Base-by-base conservation (phyloP, 179 eudicot genomes). In the Drosera spatulata region DNA sequence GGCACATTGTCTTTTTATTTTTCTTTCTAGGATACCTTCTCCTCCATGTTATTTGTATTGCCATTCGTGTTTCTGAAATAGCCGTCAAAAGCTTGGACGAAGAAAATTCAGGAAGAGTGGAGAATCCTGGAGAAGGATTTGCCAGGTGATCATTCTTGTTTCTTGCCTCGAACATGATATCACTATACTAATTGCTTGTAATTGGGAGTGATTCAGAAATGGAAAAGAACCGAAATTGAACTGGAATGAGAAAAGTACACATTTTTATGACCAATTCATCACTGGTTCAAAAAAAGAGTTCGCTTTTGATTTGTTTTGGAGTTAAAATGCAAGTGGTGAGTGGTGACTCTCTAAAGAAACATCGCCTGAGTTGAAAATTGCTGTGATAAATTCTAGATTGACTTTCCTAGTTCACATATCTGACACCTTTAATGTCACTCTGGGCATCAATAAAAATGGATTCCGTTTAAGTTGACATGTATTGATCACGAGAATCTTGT, bases 61-160 rank as follows among this genome's bases (percentile, higher is more conserved):
- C 13, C 39, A 2, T 61, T 39, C 66, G 44, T 63, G 15, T 72
- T 55, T 60, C 54, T 69, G 52, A 60, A 50, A 59, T 76, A 87
- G 94, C 80, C 86, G 55, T 64, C 76, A 67, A 85, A 73, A 73
- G 73, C 56, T 15, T 90, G 97, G 90, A 69, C 71, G 13, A 89
- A 81, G 73, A 87, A 67, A 72, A 85, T 90, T 59, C 85, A 80
- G 64, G 87, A 83, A 37, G 95, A 90, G 65, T 90, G 97, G 97
- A 83, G 60, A 72, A 87, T 87, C 64, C 74, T 87, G 60, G 88
- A 86, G 77, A 82, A 77, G 38, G 89, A 83, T 70, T 79, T 90
- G 71, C 97, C 95, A 47, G 97, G 97, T 83, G 66, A 68, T 63
- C 58, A 61, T 58, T 59, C 38, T 51, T 58, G 50, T 40, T 12